These are phyloP conservation scores for Agrocybe praecox DNA, from an alignment of 768 basidiomycete genomes.

Conservation along the genomic window DNA sequence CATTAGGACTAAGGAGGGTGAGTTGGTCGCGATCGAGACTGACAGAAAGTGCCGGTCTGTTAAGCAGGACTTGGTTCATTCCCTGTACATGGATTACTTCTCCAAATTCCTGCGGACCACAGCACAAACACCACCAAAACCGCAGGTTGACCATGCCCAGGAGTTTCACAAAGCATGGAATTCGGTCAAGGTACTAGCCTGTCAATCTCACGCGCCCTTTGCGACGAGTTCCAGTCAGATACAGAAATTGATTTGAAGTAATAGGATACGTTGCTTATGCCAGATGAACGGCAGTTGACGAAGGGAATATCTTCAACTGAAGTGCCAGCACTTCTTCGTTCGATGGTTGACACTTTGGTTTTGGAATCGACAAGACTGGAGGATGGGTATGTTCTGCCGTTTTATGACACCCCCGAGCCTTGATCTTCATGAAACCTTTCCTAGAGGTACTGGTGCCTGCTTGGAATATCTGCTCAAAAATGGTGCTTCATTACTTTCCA, in stretches of 20 bases:
- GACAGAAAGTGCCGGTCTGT: background rate
- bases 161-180: constrained; percentile 82
- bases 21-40: constrained; percentile 4
- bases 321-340: constrained; percentile 74
- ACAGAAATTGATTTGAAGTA: background rate
- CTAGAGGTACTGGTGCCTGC: constrained; percentile 84
- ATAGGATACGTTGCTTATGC: constrained; percentile 81
- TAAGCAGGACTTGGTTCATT: background rate
- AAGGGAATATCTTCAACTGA: constrained; percentile 81
- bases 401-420: background rate
- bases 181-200: constrained; percentile 66
- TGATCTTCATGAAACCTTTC: constrained; percentile 5
- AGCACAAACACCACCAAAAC: constrained; percentile 47
- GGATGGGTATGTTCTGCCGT: constrained; percentile 67
- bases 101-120: constrained; percentile 70
- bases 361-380: constrained; percentile 85
- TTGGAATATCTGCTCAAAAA: constrained; percentile 92
- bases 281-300: constrained; percentile 86
- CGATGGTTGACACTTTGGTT: constrained; percentile 85
- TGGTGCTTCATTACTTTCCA: constrained; percentile 42
- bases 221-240: background rate
- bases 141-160: constrained; percentile 62
- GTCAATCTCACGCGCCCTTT: background rate
- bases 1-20: no score
- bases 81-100: constrained; percentile 75